These are phyloP conservation scores for Penicillium waksmanii DNA, from an alignment of 495 filamentous ascomycete genomes.

Conservation along the genomic window DNA sequence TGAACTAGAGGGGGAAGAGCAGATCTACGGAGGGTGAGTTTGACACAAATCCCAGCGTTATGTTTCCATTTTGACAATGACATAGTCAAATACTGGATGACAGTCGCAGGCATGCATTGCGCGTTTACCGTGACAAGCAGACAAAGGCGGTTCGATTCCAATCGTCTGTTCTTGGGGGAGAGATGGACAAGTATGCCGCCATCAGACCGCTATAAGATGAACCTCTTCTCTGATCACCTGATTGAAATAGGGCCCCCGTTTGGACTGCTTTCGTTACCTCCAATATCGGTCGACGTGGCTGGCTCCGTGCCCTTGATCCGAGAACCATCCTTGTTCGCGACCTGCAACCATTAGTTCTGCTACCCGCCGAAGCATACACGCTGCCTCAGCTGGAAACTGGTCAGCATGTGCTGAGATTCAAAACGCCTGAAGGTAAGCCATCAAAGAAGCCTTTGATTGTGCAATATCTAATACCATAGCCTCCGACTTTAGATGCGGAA, in stretches of 20 bases:
- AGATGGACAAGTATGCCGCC: slow-evolving; percentile 44
- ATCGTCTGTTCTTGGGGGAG: slow-evolving; percentile 48
- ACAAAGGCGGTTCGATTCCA: slow-evolving; percentile 64
- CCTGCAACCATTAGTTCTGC: slow-evolving; percentile 65
- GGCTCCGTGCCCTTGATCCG: slow-evolving; percentile 55
- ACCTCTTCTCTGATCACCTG: slow-evolving; percentile 2
- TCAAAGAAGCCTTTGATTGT: slow-evolving; percentile 5
- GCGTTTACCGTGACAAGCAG: slow-evolving; percentile 69
- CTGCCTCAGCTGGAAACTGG: slow-evolving; percentile 39
- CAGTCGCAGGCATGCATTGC: slow-evolving; percentile 68
- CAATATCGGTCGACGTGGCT: slow-evolving; percentile 56
- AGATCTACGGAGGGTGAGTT: slow-evolving; percentile 70
- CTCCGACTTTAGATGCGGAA: slow-evolving; percentile 38
- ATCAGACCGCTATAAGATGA: neutral
- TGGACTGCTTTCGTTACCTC: slow-evolving; percentile 80
- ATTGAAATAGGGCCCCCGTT: slow-evolving; percentile 53
- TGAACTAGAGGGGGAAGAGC: slow-evolving; percentile 63
- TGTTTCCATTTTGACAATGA: slow-evolving; percentile 10
- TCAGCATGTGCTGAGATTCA: slow-evolving; percentile 46
- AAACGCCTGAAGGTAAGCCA: slow-evolving; percentile 32
- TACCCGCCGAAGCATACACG: slow-evolving; percentile 53
- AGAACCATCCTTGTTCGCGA: slow-evolving; percentile 64
- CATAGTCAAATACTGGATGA: slow-evolving; percentile 73
- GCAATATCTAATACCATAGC: neutral
- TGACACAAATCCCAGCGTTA: neutral